Conservation (phyloP, 768 basidiomycete genomes). For the Tricholoma hemisulphureum region DNA sequence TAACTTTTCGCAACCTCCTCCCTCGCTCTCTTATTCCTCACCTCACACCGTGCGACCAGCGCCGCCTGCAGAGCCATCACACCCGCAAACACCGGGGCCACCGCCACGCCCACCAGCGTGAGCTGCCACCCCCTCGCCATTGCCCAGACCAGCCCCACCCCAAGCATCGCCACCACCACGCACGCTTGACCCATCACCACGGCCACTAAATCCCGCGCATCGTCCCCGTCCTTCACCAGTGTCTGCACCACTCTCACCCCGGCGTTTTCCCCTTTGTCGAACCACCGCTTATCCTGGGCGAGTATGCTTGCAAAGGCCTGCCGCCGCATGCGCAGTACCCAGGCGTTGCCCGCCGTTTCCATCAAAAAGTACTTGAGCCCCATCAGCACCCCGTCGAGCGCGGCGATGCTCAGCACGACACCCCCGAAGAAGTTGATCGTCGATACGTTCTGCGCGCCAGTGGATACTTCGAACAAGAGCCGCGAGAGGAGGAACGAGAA, state of each 20-base stretch:
- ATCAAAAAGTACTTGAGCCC: slow-evolving; percentile 80
- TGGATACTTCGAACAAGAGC: slow-evolving; percentile 74
- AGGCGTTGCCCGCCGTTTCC: slow-evolving; percentile 69
- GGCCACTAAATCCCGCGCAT: slow-evolving; percentile 75
- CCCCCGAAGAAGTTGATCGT: slow-evolving; percentile 70
- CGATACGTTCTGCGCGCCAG: slow-evolving; percentile 59
- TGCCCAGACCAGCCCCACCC: slow-evolving; percentile 86
- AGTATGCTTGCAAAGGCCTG: slow-evolving; percentile 59
- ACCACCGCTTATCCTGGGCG: slow-evolving; percentile 87
- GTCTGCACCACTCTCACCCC: slow-evolving; percentile 65
- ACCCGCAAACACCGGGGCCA: slow-evolving; percentile 79
- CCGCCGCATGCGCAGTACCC: slow-evolving; percentile 69
- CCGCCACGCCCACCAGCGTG: slow-evolving; percentile 83
- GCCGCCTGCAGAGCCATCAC: slow-evolving; percentile 73
- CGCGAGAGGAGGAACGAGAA: slow-evolving; percentile 89
- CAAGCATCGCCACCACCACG: slow-evolving; percentile 79
- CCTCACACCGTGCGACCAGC: slow-evolving; percentile 70
- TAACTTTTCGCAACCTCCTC: slow-evolving; percentile 84
- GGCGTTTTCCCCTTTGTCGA: slow-evolving; percentile 65
- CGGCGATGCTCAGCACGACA: slow-evolving; percentile 71
- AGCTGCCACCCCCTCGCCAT: slow-evolving; percentile 87
- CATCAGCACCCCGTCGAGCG: slow-evolving; percentile 70
- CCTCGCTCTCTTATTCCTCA: slow-evolving; percentile 78
- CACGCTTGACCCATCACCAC: slow-evolving; percentile 67
- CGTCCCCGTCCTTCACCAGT: slow-evolving; percentile 87